Evolutionary conservation across 31 red algal species (phyloP).

Genomic region (Odonthalia washingtoniensis): DNA sequence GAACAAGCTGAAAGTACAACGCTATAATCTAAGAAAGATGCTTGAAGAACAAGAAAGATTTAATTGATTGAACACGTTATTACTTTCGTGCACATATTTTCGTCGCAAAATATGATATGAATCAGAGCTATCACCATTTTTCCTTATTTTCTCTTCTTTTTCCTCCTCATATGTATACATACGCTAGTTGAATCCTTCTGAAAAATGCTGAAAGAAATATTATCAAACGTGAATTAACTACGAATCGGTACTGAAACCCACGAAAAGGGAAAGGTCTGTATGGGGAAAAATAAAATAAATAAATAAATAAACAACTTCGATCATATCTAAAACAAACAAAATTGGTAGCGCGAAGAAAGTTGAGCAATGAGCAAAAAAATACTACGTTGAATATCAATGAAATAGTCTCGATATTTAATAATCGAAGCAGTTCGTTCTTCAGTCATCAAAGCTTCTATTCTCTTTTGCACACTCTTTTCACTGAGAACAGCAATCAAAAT

Average conservation of each 20-base stretch:
- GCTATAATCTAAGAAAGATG: constrained; percentile 69
- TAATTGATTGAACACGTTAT: neutral
- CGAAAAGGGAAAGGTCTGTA: too few relatives aligned
- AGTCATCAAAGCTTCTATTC: constrained; percentile 82
- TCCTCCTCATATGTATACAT: too few relatives aligned
- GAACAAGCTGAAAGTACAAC: constrained; percentile 25
- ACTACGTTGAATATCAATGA: constrained; percentile 73
- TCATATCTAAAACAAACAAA: neutral
- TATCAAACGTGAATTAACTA: too few relatives aligned
- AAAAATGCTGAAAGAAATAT: too few relatives aligned
- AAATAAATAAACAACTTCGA: too few relatives aligned
- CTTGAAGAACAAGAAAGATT: constrained; percentile 20
- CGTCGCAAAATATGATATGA: too few relatives aligned
- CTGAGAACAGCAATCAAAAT: constrained; percentile 76
- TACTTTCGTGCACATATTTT: too few relatives aligned
- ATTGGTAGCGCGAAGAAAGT: constrained; percentile 44
- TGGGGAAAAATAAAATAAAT: too few relatives aligned
- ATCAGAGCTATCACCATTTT: too few relatives aligned
- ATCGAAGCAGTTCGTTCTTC: constrained; percentile 81
- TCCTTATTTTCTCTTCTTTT: too few relatives aligned
- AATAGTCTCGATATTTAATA: constrained; percentile 80
- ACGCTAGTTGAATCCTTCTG: too few relatives aligned
- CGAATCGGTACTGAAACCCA: too few relatives aligned
- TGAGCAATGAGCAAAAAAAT: constrained; percentile 83
- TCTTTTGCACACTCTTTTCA: constrained; percentile 68